phyloP scores from a whole-genome alignment of 2,329 filamentous ascomycete species.

The Beauveria brongniartii region DNA sequence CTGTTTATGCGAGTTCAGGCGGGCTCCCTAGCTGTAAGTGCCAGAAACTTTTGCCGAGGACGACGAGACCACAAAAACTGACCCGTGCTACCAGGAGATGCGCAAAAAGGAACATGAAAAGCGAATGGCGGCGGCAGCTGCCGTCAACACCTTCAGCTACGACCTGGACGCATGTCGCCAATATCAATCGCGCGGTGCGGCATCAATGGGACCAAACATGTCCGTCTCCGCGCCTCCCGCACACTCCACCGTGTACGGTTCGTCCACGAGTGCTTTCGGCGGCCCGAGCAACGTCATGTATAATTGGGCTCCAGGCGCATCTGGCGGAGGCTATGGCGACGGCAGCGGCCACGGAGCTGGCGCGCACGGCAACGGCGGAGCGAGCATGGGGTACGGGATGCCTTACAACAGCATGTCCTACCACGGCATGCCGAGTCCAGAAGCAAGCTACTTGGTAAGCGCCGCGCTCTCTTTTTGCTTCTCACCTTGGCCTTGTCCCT shows the following conservation, averaged over 20 bases:
- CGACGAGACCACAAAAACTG: not conserved
- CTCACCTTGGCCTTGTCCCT: too few relatives aligned
- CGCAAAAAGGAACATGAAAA: not conserved
- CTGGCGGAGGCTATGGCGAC: not conserved
- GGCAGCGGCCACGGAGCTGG: not conserved
- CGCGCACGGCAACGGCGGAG: not conserved
- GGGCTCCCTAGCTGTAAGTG: not conserved
- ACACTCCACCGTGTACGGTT: not conserved
- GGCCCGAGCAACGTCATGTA: not conserved
- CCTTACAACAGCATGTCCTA: not conserved
- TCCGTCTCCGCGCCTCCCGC: not conserved
- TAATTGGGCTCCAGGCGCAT: not conserved
- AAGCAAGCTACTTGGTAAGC: slow-evolving; percentile 7
- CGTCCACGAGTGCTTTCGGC: not conserved
- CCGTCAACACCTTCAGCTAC: slow-evolving; percentile 18
- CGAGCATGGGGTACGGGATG: not conserved
- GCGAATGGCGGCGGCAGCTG: not conserved
- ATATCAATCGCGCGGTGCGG: slow-evolving; percentile 11
- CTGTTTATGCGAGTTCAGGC: slow-evolving; percentile 68
- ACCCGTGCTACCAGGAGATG: not conserved
- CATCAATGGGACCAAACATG: not conserved
- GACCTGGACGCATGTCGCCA: slow-evolving; percentile 24
- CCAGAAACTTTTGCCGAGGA: too few relatives aligned
- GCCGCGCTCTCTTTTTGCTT: not conserved
- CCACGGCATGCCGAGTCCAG: slow-evolving; percentile 1